phyloP scores from a whole-genome alignment of 495 filamentous ascomycete species.

The Halenospora varia region DNA sequence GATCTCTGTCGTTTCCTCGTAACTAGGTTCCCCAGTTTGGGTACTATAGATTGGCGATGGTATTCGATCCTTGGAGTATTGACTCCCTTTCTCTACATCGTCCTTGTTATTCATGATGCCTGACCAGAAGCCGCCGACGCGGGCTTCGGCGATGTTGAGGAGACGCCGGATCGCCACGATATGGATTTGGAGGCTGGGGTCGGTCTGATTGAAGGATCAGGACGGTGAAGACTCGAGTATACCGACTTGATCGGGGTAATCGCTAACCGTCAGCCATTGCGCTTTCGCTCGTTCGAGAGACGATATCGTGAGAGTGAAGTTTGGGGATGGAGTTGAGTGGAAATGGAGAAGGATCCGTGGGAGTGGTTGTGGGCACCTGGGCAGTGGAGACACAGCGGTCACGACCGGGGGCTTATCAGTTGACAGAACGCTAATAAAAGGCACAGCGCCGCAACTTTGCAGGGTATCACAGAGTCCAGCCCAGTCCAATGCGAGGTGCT shows the following conservation, averaged over 20 bases:
- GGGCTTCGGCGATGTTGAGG: neutral
- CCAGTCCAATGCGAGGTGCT: too few relatives aligned
- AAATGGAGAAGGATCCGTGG: neutral
- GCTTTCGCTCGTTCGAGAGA: neutral
- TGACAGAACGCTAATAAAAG: too few relatives aligned
- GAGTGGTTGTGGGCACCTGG: too few relatives aligned
- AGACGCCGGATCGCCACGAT: too few relatives aligned
- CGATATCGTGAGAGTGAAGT: neutral
- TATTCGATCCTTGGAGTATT: neutral
- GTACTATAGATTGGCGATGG: constrained; percentile 1
- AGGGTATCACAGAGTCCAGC: too few relatives aligned
- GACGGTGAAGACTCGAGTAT: too few relatives aligned
- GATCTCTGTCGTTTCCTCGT: constrained; percentile 9
- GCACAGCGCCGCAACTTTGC: neutral
- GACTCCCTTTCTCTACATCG: neutral
- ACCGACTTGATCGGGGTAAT: neutral
- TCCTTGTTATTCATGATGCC: constrained; percentile 9
- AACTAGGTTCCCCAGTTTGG: constrained; percentile 3
- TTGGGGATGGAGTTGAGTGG: neutral
- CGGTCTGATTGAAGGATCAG: neutral
- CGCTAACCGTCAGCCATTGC: neutral
- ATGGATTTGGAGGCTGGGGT: neutral
- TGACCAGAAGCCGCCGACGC: neutral
- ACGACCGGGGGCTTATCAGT: neutral
- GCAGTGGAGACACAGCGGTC: neutral